phyloP scores from a whole-genome alignment of 768 basidiomycete species.

The Boletus reticulatus region DNA sequence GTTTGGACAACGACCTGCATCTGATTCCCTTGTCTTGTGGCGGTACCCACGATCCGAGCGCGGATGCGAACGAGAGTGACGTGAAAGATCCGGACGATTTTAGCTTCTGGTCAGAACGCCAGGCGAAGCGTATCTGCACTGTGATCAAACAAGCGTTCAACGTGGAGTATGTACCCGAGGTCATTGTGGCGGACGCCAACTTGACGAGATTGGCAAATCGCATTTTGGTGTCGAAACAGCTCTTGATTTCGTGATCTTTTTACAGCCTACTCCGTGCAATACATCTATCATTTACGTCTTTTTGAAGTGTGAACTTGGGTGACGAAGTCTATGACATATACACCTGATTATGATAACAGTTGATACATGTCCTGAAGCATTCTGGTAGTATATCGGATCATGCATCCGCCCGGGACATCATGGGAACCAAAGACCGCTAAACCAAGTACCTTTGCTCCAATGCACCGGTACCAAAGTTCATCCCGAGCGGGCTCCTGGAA shows the following conservation, averaged over 20 bases:
- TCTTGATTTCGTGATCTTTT: slow-evolving; percentile 34
- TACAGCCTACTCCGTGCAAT: neutral
- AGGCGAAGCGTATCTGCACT: slow-evolving; percentile 85
- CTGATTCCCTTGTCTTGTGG: slow-evolving; percentile 74
- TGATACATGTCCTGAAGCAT: no score
- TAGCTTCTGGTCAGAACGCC: slow-evolving; percentile 85
- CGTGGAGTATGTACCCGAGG: slow-evolving; percentile 87
- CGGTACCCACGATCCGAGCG: slow-evolving; percentile 23
- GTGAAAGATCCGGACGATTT: slow-evolving; percentile 83
- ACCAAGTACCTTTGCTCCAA: no score
- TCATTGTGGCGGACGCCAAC: slow-evolving; percentile 93
- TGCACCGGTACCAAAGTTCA: no score
- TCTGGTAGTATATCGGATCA: no score
- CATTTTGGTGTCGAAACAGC: slow-evolving; percentile 74
- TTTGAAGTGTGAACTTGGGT: neutral
- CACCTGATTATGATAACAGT: no score
- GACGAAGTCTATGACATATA: no score
- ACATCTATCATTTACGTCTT: neutral
- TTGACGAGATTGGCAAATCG: slow-evolving; percentile 79
- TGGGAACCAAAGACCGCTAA: no score
- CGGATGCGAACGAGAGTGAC: slow-evolving; percentile 7
- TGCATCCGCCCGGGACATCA: no score
- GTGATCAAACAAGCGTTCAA: slow-evolving; percentile 80
- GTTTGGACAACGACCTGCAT: slow-evolving; percentile 82
- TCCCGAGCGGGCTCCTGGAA: no score